Evolutionary conservation across 169 alveolate genomes (phyloP), one percentile per base, ranked within the genome.

Genomic region (Plasmodium coatneyi): DNA sequence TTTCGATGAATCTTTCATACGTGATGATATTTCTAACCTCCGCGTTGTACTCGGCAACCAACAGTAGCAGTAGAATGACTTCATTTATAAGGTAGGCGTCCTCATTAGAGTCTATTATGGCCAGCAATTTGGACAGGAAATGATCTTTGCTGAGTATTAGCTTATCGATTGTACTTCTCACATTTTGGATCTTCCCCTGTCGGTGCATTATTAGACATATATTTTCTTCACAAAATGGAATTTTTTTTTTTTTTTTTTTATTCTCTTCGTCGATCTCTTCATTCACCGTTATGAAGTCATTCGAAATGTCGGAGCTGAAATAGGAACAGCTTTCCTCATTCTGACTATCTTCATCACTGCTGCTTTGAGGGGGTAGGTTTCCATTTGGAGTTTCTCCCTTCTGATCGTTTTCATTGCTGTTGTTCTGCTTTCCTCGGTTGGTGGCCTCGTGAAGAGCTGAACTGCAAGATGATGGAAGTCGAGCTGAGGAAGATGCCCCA

Each of bases 61-160:
- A 25, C 66, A 86, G 70, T 25, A 86, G 80, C 5, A 86, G 80
- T n/a, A 86, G 39, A 39, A 86, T 46, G 0, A 86, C 80, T 74
- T 86, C 93, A 76, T 86, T 86, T 52, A 86, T 86, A 10, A 86
- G 93, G 25, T 86, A 86, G 19, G 93, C 93, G 66, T 86, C 84
- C 46, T 86, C 49, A 86, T 86, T 86, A 74, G 86, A 86, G 43
- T 32, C 80, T 30, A 86, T 34, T 34, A 86, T 16, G 0, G 54
- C 25, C 41, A 86, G 34, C n/a, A 86, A 30, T 76, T 76, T 78
- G 14, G 80, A 74, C 30, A 86, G 60, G 66, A 86, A 86, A 19
- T 86, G 52, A 39, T 28, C 54, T 76, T 78, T 86, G 80, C 80
- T 74, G n/a, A 86, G 49, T 86, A 86, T 60, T 52, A 76, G 19